Percentiles rank a stretch among this genome's conserved stretches.
phyloP scores from a whole-genome alignment of 2,329 filamentous ascomycete species.

The Calonectria crousiana region DNA sequence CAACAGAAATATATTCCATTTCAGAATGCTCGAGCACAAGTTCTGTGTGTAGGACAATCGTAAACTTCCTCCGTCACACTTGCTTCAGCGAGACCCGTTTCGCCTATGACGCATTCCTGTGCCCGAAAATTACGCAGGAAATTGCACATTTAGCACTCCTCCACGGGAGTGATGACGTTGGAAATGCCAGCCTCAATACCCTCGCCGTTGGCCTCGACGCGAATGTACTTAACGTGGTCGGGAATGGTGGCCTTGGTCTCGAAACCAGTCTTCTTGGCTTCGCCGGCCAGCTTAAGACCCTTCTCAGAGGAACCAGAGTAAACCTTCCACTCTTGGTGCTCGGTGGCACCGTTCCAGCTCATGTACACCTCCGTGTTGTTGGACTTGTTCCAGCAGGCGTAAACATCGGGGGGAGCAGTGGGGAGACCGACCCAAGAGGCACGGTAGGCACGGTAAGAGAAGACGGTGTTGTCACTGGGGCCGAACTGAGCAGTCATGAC shows the following conservation, averaged over 20 bases:
- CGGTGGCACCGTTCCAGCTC: conserved; percentile 1
- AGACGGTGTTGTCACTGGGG: background rate
- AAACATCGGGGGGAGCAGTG: background rate
- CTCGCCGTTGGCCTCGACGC: background rate
- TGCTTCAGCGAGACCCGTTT: background rate
- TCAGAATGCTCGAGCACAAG: too few species aligned
- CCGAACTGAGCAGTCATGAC: conserved; percentile 4
- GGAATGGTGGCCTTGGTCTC: conserved; percentile 6
- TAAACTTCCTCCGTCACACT: background rate
- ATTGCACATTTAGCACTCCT: background rate
- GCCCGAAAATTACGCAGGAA: background rate
- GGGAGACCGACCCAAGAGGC: background rate
- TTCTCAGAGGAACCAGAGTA: background rate
- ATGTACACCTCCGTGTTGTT: conserved; percentile 1
- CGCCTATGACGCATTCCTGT: too few species aligned
- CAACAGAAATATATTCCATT: background rate
- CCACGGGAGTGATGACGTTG: background rate
- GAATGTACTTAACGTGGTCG: background rate
- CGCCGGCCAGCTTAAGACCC: background rate
- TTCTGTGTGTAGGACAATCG: background rate
- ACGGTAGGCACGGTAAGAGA: conserved; percentile 7
- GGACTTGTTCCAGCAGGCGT: conserved; percentile 4
- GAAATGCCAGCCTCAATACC: background rate
- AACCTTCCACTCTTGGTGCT: conserved; percentile 4
- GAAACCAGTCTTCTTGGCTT: background rate